Percentiles rank a stretch among this genome's conserved stretches.
Evolutionary conservation across 768 basidiomycete genomes (phyloP).

Genomic region (Amanita rubescens): DNA sequence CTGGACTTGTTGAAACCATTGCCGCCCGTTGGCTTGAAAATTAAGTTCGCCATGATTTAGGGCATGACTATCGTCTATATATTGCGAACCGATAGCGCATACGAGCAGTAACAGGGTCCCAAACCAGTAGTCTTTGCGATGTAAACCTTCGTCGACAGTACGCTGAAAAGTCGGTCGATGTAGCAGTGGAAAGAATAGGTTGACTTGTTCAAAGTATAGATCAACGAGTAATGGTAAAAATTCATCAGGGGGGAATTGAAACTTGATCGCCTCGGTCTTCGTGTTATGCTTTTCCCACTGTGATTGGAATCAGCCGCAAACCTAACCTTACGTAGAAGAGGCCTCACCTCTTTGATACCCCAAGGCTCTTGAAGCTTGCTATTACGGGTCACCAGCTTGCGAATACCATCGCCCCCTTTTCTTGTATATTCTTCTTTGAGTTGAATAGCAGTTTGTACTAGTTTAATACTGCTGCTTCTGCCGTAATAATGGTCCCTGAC

Average conservation of each 20-base stretch:
- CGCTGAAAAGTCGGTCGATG: constrained; percentile 65
- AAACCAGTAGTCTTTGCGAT: constrained; percentile 46
- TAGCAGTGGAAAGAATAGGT: constrained; percentile 56
- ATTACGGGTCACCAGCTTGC: constrained; percentile 10
- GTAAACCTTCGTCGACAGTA: constrained; percentile 38
- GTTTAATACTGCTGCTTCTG: constrained; percentile 46
- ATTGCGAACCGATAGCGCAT: constrained; percentile 61
- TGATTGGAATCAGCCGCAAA: not conserved
- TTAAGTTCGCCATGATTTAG: constrained; percentile 29
- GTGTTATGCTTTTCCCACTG: constrained; percentile 30
- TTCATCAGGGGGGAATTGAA: constrained; percentile 42
- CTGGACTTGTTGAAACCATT: constrained; percentile 61
- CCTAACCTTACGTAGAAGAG: not conserved
- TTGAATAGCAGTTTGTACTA: constrained; percentile 46
- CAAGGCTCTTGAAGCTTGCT: constrained; percentile 31
- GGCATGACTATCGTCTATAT: constrained; percentile 50
- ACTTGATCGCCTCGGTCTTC: constrained; percentile 15
- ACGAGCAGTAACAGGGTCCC: constrained; percentile 56
- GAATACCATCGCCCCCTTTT: constrained; percentile 13
- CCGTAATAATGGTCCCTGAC: constrained; percentile 46
- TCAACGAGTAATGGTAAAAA: constrained; percentile 48
- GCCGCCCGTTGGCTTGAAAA: constrained; percentile 50
- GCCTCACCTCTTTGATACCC: constrained; percentile 27
- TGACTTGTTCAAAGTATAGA: constrained; percentile 53
- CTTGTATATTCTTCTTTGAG: constrained; percentile 51